phyloP scores from a whole-genome alignment of 176 grass and related monocot species.

The Carex myosuroides region DNA sequence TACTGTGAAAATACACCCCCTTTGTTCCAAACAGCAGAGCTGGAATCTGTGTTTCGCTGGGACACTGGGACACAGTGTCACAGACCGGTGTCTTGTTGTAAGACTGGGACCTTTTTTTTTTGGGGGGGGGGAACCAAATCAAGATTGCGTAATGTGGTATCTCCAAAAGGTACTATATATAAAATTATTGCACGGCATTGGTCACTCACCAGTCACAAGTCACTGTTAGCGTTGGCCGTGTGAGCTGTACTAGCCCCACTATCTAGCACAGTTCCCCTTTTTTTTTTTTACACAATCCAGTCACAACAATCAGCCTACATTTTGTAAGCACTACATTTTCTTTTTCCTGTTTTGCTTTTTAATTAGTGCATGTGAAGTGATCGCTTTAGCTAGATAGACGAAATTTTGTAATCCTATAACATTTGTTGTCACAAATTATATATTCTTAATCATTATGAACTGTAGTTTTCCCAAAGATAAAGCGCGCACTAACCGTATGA shows the following conservation, averaged over 20 bases:
- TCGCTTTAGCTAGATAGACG: not conserved
- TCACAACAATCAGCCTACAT: too few relatives aligned
- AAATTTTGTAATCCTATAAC: not conserved
- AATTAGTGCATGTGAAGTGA: not conserved
- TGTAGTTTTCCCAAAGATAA: not conserved
- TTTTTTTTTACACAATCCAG: not conserved
- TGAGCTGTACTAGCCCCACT: not conserved
- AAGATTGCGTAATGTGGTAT: constrained; percentile 4
- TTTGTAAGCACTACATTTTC: not conserved
- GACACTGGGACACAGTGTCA: not conserved
- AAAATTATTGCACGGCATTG: not conserved
- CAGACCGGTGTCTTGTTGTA: constrained; percentile 17
- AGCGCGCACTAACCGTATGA: not conserved
- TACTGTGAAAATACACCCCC: not conserved
- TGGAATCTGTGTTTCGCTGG: constrained; percentile 4
- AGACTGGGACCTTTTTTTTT: not conserved
- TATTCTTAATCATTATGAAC: not conserved
- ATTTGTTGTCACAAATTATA: not conserved
- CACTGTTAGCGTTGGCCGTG: not conserved
- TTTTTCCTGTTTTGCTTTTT: not conserved
- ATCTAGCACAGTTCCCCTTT: not conserved
- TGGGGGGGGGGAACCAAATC: not conserved
- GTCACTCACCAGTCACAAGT: not conserved
- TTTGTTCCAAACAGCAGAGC: not conserved
- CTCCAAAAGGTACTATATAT: not conserved